A percentile compares a stretch with the other conserved stretches of the same genome.
Evolutionary conservation across 352 stramenopile genomes (phyloP).

Genomic region (Phytophthora vignae): DNA sequence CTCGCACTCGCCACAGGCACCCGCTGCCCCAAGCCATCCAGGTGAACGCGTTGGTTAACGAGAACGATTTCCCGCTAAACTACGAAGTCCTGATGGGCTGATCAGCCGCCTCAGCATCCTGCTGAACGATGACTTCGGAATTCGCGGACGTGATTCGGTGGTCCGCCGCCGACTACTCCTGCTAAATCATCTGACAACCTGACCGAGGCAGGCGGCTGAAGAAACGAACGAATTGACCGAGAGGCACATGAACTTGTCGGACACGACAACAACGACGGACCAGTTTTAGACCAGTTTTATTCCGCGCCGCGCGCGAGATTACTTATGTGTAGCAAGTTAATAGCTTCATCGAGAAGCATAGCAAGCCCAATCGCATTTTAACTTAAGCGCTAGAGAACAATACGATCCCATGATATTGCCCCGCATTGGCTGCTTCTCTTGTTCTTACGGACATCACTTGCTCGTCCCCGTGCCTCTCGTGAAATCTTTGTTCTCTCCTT

Average conservation of each 20-base stretch:
- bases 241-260: too few relatives aligned
- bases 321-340: too few relatives aligned
- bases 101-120: neutral
- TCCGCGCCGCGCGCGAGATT: too few relatives aligned
- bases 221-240: neutral
- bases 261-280: too few relatives aligned
- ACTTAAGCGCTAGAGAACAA: too few relatives aligned
- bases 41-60: neutral
- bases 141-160: neutral
- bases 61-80: neutral
- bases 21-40: neutral
- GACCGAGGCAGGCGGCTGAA: neutral
- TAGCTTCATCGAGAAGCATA: too few relatives aligned
- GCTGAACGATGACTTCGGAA: slow-evolving; percentile 1
- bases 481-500: too few relatives aligned
- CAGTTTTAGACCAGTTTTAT: too few relatives aligned
- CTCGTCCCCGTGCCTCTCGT: too few relatives aligned
- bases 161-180: neutral
- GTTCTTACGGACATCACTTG: too few relatives aligned
- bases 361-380: too few relatives aligned
- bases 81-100: neutral
- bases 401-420: neutral
- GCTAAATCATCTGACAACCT: neutral
- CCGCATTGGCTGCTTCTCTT: too few relatives aligned
- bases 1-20: neutral